Evolutionary conservation across 75 land plant species (phyloP), one percentile per base, ranked within the genome.

Genomic region (Pinus taeda): DNA sequence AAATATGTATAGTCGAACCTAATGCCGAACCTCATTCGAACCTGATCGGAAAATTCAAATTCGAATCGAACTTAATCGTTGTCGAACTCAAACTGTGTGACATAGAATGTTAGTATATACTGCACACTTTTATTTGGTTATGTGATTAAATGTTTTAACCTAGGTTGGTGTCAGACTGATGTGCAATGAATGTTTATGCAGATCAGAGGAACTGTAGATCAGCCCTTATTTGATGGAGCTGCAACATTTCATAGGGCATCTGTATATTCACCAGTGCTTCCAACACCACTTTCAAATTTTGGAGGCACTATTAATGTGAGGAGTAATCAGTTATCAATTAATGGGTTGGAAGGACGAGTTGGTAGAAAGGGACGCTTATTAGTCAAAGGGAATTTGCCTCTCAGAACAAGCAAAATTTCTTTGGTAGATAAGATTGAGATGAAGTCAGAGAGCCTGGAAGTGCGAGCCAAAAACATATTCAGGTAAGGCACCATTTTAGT

Each of bases 211-310:
- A 94, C 98, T 57, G 87, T 84, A 61, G 90, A 92, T 71, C 92
- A 92, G 62, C 99, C 99, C 45, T 80, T 88, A 60, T 76, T 93
- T n/a, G 93, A 97, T 84, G 99, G 99, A 73, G 87, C 91, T 72
- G 99, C 99, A 57, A 79, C 89, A 59, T 95, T 97, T 85, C 94
- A 97, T 81, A 86, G 95, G 85, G 99, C 93, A 62, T 81, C 94
- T 70, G 85, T 97, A 21, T 95, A 92, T 73, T 97, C 99, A 72
- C 99, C 99, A 57, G 91, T 95, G 15, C 92, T 97, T n/a, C 81
- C 92, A 57, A 89, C 88, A 71, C 98, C 98, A 36, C 77, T 95
- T 24, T 91, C 94, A 20, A 97, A 93, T 81, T 84, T 97, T 77
- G 98, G 99, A 24, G 99, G 99, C 39, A 95, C 91, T 15, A 78